Percentiles rank a stretch among this genome's conserved stretches.
Evolutionary conservation across 176 grass and related monocot species (phyloP).

Genomic region (Oryza meyeriana): DNA sequence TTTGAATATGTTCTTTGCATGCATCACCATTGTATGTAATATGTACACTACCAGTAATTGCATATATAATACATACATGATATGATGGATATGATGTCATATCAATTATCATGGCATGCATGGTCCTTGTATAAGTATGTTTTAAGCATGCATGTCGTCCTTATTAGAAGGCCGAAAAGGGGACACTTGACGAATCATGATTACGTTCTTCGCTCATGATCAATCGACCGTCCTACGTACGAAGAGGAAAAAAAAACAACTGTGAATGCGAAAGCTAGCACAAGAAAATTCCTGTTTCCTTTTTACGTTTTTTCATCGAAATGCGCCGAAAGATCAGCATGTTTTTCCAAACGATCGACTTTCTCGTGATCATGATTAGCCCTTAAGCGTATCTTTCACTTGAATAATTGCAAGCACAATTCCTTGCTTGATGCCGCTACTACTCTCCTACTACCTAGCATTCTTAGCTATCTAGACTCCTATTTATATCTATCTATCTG

Average conservation of each 20-base stretch:
- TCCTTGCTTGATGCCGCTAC: background rate
- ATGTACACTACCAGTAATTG: background rate
- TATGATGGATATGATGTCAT: background rate
- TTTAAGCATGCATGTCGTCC: background rate
- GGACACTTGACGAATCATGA: background rate
- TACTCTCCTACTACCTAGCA: background rate
- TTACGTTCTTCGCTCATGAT: background rate
- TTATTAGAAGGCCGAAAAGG: conserved; percentile 25
- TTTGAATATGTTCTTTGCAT: background rate
- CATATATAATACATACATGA: background rate
- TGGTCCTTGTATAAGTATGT: conserved; percentile 31
- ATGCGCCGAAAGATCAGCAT: conserved; percentile 16
- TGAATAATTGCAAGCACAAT: conserved; percentile 1
- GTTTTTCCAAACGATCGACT: conserved; percentile 11
- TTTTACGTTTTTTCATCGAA: background rate
- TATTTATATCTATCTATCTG: too few relatives aligned
- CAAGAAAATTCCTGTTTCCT: background rate
- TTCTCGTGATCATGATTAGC: conserved; percentile 1
- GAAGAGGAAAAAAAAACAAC: background rate
- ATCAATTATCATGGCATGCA: background rate
- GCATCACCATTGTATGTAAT: background rate
- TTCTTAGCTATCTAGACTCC: background rate
- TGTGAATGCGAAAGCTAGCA: background rate
- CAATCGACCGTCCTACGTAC: background rate
- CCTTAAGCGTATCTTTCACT: background rate